phyloP scores from a whole-genome alignment of 2,329 filamentous ascomycete species.

The Chaetomium strumarium region DNA sequence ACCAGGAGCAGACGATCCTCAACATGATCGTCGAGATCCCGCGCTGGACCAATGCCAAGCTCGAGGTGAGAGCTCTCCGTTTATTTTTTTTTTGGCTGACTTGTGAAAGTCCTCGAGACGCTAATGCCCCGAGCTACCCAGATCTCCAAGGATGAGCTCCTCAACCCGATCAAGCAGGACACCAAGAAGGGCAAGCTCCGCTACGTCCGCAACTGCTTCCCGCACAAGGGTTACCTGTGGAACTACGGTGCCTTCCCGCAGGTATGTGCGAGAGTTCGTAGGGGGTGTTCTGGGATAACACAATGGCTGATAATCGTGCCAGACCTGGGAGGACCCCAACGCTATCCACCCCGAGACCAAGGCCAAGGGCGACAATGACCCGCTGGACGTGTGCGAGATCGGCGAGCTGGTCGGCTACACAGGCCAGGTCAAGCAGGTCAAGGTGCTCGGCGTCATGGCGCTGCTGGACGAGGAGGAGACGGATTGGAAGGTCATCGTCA shows the following conservation, averaged over 20 bases:
- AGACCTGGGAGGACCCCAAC: conserved; percentile 99
- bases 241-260: conserved; percentile 99
- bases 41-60: conserved; percentile 99
- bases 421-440: conserved; percentile 99
- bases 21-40: conserved; percentile 99
- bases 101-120: background rate
- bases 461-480: conserved; percentile 99
- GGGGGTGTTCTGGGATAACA: conserved; percentile 3
- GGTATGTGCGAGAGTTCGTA: background rate
- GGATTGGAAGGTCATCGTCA: conserved; percentile 99
- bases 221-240: conserved; percentile 99
- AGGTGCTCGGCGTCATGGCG: conserved; percentile 98
- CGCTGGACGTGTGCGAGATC: conserved; percentile 98
- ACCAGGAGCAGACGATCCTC: conserved; percentile 87
- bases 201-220: conserved; percentile 99
- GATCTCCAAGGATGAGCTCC: conserved; percentile 98
- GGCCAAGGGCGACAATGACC: conserved; percentile 99
- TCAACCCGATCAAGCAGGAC: conserved; percentile 99
- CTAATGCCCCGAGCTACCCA: conserved; percentile 32
- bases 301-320: background rate
- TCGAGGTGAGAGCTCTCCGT: conserved; percentile 61
- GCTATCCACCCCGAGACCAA: conserved; percentile 96
- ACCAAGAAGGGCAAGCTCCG: conserved; percentile 99
- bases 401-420: conserved; percentile 94
- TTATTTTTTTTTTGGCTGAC: background rate